Evolutionary conservation across 1,284 basidiomycete species (phyloP).

Genomic region (Xerocomus amazonicus): DNA sequence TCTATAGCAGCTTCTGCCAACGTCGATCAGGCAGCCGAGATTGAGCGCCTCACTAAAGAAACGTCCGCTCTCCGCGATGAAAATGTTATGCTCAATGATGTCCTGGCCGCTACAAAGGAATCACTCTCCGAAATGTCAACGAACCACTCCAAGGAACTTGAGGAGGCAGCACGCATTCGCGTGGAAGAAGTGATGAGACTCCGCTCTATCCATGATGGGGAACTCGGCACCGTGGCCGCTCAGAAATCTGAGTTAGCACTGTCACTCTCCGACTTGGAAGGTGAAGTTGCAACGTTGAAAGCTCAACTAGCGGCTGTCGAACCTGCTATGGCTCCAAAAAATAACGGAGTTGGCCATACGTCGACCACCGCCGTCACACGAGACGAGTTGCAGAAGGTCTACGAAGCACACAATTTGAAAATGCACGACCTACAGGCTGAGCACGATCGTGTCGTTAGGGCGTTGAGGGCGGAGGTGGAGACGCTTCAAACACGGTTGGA

Average conservation of each 20-base stretch:
- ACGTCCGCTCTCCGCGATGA: conserved; percentile 45
- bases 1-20: conserved; percentile 38
- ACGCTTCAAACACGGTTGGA: conserved; percentile 49
- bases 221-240: conserved; percentile 47
- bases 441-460: conserved; percentile 61
- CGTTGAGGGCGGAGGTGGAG: conserved; percentile 59
- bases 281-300: conserved; percentile 64
- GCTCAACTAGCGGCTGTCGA: conserved; percentile 51
- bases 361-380: conserved; percentile 55
- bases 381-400: conserved; percentile 69
- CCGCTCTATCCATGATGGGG: conserved; percentile 54
- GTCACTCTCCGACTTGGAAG: conserved; percentile 66
- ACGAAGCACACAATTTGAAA: conserved; percentile 80
- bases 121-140: conserved; percentile 66
- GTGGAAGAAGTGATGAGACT: conserved; percentile 67
- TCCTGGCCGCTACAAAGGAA: conserved; percentile 63
- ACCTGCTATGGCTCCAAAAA: conserved; percentile 46
- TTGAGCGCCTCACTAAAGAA: conserved; percentile 54
- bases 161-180: conserved; percentile 63
- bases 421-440: conserved; percentile 72
- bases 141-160: conserved; percentile 66
- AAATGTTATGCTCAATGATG: conserved; percentile 50
- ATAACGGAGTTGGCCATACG: conserved; percentile 47
- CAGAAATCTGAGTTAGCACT: conserved; percentile 60
- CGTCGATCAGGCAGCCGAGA: conserved; percentile 50